phyloP scores from a whole-genome alignment of 1,284 basidiomycete species.

The Apiotrichum gamsii region DNA sequence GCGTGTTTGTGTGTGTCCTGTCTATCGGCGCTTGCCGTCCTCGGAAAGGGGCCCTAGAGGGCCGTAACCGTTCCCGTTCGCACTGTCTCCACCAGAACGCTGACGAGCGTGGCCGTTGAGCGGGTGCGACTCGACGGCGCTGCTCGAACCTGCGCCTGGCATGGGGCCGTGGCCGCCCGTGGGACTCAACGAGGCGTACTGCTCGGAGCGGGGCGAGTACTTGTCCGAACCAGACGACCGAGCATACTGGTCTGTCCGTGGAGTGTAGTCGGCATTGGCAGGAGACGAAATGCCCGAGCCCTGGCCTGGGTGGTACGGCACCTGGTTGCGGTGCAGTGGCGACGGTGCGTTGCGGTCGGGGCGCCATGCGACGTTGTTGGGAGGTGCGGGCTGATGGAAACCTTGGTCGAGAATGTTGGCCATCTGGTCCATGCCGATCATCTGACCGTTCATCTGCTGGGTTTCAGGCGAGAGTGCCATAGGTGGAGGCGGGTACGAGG shows the following conservation, averaged over 20 bases:
- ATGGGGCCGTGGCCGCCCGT: neutral
- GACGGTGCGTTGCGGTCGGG: conserved; percentile 24
- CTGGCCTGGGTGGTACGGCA: neutral
- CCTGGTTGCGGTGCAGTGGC: conserved; percentile 20
- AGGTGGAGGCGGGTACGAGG: conserved; percentile 73
- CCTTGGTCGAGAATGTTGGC: conserved; percentile 83
- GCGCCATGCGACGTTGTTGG: conserved; percentile 13
- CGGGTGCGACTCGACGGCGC: neutral
- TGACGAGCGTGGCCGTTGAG: conserved; percentile 39
- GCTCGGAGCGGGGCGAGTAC: conserved; percentile 1
- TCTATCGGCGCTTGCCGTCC: conserved; percentile 1
- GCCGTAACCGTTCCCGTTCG: conserved; percentile 26
- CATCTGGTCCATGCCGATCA: conserved; percentile 60
- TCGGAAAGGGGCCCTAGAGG: conserved; percentile 39
- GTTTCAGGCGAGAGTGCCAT: conserved; percentile 57
- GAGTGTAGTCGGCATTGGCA: no score
- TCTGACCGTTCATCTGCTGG: conserved; percentile 56
- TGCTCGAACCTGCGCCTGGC: neutral
- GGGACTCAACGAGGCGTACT: conserved; percentile 2
- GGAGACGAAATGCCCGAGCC: neutral
- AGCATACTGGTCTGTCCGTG: neutral
- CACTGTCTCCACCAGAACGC: conserved; percentile 29
- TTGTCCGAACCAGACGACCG: neutral
- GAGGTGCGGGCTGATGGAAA: conserved; percentile 61
- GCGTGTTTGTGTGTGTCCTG: neutral